phyloP scores from a whole-genome alignment of 202 grass and related monocot genomes.

The Hordeum pubiflorum region DNA sequence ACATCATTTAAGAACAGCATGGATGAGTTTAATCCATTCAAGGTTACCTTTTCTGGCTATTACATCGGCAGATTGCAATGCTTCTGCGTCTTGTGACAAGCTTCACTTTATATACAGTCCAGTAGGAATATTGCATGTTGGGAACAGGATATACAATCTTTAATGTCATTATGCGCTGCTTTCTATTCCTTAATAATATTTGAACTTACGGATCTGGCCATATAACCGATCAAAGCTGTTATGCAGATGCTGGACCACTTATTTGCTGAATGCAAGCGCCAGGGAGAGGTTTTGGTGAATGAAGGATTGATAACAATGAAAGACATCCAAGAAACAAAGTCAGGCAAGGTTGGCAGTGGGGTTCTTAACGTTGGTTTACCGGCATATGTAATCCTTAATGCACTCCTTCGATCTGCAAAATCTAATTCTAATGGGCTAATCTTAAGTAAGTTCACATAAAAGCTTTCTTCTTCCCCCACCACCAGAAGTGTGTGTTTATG shows the following conservation, averaged over 20 bases:
- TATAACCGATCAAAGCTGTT: conserved; percentile 19
- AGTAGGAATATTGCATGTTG: not conserved
- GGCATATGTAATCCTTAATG: conserved; percentile 85
- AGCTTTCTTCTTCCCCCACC: not conserved
- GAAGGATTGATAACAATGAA: conserved; percentile 58
- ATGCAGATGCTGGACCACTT: conserved; percentile 73
- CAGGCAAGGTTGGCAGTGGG: conserved; percentile 53
- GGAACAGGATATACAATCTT: not conserved
- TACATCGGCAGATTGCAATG: not conserved
- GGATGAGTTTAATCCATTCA: conserved; percentile 78
- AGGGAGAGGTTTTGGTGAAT: conserved; percentile 65
- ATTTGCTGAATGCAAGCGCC: conserved; percentile 64
- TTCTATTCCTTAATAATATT: not conserved
- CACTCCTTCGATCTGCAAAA: conserved; percentile 63
- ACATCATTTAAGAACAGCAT: conserved; percentile 85
- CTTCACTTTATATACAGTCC: not conserved
- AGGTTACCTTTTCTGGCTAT: conserved; percentile 45
- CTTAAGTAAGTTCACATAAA: conserved; percentile 52
- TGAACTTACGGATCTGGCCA: not conserved
- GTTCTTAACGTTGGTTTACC: conserved; percentile 78
- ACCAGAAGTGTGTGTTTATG: not conserved
- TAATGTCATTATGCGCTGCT: not conserved
- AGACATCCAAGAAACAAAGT: conserved; percentile 87
- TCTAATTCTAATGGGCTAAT: conserved; percentile 53
- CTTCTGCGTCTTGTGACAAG: not conserved